Evolutionary conservation across 176 grass and related monocot species (phyloP).

Genomic region (Tillandsia fasciculata): DNA sequence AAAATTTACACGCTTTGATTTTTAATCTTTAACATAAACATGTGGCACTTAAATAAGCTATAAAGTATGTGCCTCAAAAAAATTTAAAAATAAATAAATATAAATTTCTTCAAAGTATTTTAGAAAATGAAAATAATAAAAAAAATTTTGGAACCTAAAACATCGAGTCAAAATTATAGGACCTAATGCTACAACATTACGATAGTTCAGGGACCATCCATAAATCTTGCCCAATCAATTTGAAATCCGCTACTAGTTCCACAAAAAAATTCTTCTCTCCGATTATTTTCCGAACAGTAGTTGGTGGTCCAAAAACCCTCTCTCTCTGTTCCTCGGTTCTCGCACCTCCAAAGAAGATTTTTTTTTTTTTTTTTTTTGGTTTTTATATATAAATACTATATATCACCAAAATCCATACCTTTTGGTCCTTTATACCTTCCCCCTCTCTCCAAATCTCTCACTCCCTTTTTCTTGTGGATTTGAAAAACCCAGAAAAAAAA

Average conservation of each 20-base stretch:
- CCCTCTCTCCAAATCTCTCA: background rate
- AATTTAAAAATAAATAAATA: no score
- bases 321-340: constrained; percentile 15
- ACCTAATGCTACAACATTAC: no score
- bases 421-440: constrained; percentile 10
- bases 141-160: no score
- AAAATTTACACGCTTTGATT: no score
- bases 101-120: no score
- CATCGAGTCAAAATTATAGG: no score
- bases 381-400: constrained; percentile 12
- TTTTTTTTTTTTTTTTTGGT: background rate
- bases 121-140: no score
- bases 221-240: constrained; percentile 11
- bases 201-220: no score
- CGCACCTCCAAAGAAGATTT: background rate
- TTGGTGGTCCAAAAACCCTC: constrained; percentile 6
- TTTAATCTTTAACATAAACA: no score
- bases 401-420: constrained; percentile 4
- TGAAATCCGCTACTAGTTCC: constrained; percentile 26
- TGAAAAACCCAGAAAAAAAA: background rate
- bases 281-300: constrained; percentile 21
- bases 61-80: no score
- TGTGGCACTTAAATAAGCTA: no score
- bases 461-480: background rate
- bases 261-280: constrained; percentile 2